Conservation (phyloP, 306 rosid species). For the Urtica urens region DNA sequence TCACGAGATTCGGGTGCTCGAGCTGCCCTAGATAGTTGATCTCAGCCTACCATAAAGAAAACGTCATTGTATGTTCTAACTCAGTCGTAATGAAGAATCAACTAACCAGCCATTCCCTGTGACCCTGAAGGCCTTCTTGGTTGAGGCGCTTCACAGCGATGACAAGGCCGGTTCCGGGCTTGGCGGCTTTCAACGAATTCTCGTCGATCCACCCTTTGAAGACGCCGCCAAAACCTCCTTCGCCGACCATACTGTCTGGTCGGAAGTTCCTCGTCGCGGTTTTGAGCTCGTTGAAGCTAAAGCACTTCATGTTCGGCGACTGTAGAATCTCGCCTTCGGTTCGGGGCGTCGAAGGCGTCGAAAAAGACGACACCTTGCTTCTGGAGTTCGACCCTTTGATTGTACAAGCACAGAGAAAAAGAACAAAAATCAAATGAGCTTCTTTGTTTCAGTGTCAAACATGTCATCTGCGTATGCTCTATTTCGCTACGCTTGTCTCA, state of each 20-base stretch:
- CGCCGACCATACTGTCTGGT: slow-evolving; percentile 93
- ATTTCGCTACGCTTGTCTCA: not conserved
- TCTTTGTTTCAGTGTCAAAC: not conserved
- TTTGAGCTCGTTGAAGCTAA: slow-evolving; percentile 57
- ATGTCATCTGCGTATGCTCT: not conserved
- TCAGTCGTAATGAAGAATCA: slow-evolving; percentile 2
- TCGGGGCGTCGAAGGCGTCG: slow-evolving; percentile 65
- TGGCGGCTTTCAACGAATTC: slow-evolving; percentile 54
- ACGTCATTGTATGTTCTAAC: slow-evolving; percentile 5
- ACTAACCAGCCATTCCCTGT: slow-evolving; percentile 99
- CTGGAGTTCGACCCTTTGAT: slow-evolving; percentile 36
- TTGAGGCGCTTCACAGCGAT: slow-evolving; percentile 92
- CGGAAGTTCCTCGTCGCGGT: slow-evolving; percentile 90
- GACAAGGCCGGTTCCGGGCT: slow-evolving; percentile 76
- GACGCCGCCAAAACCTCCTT: slow-evolving; percentile 91
- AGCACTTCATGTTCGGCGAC: slow-evolving; percentile 65
- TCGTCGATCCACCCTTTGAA: slow-evolving; percentile 96
- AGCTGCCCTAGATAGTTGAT: slow-evolving; percentile 90
- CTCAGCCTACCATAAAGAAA: slow-evolving; percentile 47
- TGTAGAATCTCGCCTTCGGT: slow-evolving; percentile 87
- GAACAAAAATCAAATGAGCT: not conserved
- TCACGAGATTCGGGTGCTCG: slow-evolving; percentile 86
- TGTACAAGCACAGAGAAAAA: slow-evolving; percentile 7
- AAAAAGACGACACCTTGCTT: slow-evolving; percentile 37
- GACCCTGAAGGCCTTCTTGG: slow-evolving; percentile 95